phyloP scores from a whole-genome alignment of 129 eudicot genomes.

The Artemisia argyi region DNA sequence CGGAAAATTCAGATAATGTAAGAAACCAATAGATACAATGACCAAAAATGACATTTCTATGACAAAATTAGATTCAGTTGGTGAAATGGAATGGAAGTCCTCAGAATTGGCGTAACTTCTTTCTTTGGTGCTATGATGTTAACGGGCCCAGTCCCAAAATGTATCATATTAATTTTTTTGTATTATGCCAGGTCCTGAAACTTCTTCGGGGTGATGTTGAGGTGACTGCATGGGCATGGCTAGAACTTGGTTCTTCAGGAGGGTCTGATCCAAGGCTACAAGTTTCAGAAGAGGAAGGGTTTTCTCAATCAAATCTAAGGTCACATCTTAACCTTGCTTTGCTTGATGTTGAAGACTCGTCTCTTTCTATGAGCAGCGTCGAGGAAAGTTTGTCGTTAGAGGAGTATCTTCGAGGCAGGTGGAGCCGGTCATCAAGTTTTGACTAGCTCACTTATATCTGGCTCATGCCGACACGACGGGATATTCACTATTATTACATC shows the following conservation, averaged over 20 bases:
- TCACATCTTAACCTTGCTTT: constrained; percentile 70
- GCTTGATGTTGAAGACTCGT: constrained; percentile 60
- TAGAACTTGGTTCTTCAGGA: constrained; percentile 38
- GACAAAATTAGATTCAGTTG: no score
- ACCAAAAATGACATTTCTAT: no score
- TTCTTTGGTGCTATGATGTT: no score
- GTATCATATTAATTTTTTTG: not conserved
- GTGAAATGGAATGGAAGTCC: no score
- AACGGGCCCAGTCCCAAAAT: not conserved
- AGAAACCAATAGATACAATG: no score
- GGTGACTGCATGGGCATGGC: constrained; percentile 52
- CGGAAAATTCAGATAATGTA: no score
- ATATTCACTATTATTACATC: constrained; percentile 1
- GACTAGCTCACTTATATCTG: constrained; percentile 19
- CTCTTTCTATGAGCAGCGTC: constrained; percentile 50
- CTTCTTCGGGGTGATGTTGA: constrained; percentile 65
- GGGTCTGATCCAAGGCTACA: constrained; percentile 35
- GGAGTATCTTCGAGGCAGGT: constrained; percentile 70
- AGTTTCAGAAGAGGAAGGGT: constrained; percentile 41
- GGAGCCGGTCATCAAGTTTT: constrained; percentile 72
- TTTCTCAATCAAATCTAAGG: constrained; percentile 47
- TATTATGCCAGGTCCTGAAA: constrained; percentile 58
- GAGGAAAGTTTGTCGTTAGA: constrained; percentile 66
- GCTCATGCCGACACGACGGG: not conserved
- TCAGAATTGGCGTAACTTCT: no score